phyloP scores from a whole-genome alignment of 768 basidiomycete species.

The Mycena belliarum region DNA sequence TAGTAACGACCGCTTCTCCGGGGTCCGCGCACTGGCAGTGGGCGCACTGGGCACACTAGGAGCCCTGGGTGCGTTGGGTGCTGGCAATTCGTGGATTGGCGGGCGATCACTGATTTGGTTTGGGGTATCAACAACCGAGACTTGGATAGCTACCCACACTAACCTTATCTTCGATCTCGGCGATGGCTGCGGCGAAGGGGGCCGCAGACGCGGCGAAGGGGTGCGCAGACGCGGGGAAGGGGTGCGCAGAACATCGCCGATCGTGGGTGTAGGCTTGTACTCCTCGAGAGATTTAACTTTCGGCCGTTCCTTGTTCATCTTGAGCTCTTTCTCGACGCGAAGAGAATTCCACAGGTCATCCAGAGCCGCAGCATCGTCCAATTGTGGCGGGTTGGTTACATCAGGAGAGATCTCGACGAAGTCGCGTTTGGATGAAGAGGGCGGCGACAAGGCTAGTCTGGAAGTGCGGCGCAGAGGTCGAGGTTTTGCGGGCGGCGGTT shows the following conservation, averaged over 20 bases:
- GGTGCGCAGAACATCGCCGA: background rate
- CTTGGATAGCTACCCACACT: background rate
- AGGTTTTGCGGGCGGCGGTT: background rate
- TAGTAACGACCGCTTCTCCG: conserved; percentile 15
- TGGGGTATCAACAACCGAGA: background rate
- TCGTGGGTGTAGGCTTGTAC: conserved; percentile 3
- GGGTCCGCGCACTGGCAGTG: conserved; percentile 4
- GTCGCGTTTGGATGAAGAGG: conserved; percentile 7
- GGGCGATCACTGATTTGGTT: background rate
- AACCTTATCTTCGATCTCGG: conserved; percentile 16
- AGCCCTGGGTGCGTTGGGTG: conserved; percentile 2
- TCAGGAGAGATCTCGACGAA: conserved; percentile 13
- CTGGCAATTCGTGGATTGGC: conserved; percentile 1
- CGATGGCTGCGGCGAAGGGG: conserved; percentile 13
- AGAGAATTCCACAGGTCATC: conserved; percentile 46
- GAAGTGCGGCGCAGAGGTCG: conserved; percentile 13
- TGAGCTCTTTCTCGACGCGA: conserved; percentile 41
- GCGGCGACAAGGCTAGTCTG: conserved; percentile 4
- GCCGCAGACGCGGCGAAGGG: conserved; percentile 21
- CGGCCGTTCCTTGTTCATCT: conserved; percentile 41
- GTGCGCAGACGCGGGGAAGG: conserved; percentile 15
- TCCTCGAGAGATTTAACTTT: conserved; percentile 50
- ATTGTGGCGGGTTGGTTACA: conserved; percentile 17
- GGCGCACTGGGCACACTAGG: conserved; percentile 3
- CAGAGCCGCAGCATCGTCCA: conserved; percentile 31